These are phyloP conservation scores for Populus deltoides DNA, from an alignment of 345 rosid species.

Conservation along the genomic window DNA sequence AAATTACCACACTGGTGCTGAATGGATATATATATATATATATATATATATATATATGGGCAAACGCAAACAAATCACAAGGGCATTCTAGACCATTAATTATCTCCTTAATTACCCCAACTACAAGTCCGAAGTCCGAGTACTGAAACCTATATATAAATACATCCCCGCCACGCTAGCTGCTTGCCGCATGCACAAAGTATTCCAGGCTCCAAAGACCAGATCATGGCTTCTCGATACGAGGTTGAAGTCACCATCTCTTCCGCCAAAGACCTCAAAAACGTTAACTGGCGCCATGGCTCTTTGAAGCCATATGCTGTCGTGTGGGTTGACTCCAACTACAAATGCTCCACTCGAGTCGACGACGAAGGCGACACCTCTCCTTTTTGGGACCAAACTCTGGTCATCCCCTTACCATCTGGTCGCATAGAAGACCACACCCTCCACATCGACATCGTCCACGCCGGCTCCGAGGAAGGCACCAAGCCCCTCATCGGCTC, in stretches of 20 bases:
- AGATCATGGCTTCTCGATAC: conserved; percentile 35
- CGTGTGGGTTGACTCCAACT: conserved; percentile 59
- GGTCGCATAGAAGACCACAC: conserved; percentile 40
- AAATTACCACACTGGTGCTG: too few relatives aligned
- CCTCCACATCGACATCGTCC: conserved; percentile 64
- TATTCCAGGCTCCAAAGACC: neutral
- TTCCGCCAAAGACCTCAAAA: conserved; percentile 70
- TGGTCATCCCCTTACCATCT: conserved; percentile 43
- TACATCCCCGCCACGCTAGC: too few relatives aligned
- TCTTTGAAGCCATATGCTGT: conserved; percentile 62
- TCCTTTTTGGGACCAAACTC: conserved; percentile 62
- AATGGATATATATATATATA: too few relatives aligned
- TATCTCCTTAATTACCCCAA: too few relatives aligned
- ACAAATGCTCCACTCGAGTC: conserved; percentile 54
- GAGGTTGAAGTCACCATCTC: conserved; percentile 55
- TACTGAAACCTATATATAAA: too few relatives aligned
- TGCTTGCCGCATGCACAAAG: too few relatives aligned
- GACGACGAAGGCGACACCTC: conserved; percentile 64
- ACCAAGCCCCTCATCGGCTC: conserved; percentile 84
- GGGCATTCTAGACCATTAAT: too few relatives aligned
- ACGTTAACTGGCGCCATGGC: conserved; percentile 89
- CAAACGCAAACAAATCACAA: too few relatives aligned
- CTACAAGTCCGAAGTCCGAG: too few relatives aligned
- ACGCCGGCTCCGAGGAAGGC: conserved; percentile 60
- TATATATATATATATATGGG: too few relatives aligned